These are phyloP conservation scores for Endocladia muricata DNA, from an alignment of 31 red algal species.

Conservation along the genomic window DNA sequence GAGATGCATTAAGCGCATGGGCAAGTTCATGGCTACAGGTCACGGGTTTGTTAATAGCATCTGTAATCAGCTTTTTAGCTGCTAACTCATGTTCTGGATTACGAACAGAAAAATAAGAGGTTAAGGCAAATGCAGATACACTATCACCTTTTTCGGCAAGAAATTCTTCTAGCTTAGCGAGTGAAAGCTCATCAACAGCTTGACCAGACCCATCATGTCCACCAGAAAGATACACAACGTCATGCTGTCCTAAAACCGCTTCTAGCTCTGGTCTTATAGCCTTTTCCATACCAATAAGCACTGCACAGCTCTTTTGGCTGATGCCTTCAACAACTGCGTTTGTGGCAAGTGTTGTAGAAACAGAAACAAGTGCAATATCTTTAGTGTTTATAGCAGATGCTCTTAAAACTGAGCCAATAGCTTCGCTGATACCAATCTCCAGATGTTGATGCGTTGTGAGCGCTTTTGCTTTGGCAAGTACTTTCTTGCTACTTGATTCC, in stretches of 20 bases:
- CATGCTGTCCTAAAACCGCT: not conserved
- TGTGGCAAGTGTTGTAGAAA: constrained; percentile 15
- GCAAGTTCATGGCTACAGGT: too few relatives aligned
- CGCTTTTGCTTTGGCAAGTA: too few relatives aligned
- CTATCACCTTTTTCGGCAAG: not conserved
- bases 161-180: not conserved
- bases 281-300: constrained; percentile 4
- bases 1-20: too few relatives aligned
- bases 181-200: not conserved
- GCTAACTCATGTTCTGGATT: not conserved
- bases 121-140: not conserved
- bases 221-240: not conserved
- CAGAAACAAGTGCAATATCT: not conserved
- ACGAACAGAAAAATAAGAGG: not conserved
- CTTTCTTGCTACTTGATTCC: too few relatives aligned
- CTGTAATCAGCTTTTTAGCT: too few relatives aligned
- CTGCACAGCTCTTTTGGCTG: not conserved
- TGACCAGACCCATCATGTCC: not conserved
- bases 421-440: too few relatives aligned
- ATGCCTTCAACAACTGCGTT: constrained; percentile 7
- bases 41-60: too few relatives aligned
- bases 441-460: too few relatives aligned
- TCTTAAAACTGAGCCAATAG: too few relatives aligned
- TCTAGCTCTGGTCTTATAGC: too few relatives aligned
- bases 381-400: too few relatives aligned